Evolutionary conservation across 148 eudicot genomes (phyloP).

Genomic region (Silene latifolia): DNA sequence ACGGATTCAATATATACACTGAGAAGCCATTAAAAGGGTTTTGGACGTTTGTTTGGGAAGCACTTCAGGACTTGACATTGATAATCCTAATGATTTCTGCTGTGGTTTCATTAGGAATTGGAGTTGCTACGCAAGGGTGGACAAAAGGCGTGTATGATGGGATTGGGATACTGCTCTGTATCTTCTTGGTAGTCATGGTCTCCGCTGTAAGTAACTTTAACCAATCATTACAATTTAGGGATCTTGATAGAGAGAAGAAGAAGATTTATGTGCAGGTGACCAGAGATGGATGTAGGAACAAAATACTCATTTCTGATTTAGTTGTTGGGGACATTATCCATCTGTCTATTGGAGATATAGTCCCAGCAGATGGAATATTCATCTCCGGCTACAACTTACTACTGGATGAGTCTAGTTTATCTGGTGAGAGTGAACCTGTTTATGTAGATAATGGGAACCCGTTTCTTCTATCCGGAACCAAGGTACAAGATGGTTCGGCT

Average conservation of each 20-base stretch:
- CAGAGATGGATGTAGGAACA: slow-evolving; percentile 74
- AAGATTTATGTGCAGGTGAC: slow-evolving; percentile 75
- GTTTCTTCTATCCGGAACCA: too few species aligned
- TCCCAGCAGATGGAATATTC: slow-evolving; percentile 90
- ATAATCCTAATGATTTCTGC: slow-evolving; percentile 88
- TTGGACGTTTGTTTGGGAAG: slow-evolving; percentile 91
- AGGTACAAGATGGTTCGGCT: too few species aligned
- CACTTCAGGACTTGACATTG: slow-evolving; percentile 80
- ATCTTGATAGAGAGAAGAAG: slow-evolving; percentile 84
- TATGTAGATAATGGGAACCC: too few species aligned
- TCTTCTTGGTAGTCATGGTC: slow-evolving; percentile 71
- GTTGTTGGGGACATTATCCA: slow-evolving; percentile 88
- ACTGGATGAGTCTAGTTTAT: too few species aligned
- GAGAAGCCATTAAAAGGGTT: slow-evolving; percentile 84
- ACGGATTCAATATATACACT: slow-evolving; percentile 60
- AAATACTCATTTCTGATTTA: slow-evolving; percentile 64
- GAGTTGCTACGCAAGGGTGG: slow-evolving; percentile 76
- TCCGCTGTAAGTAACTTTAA: slow-evolving; percentile 81
- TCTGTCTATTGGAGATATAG: slow-evolving; percentile 73
- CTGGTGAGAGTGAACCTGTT: too few species aligned
- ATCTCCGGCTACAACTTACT: slow-evolving; percentile 77
- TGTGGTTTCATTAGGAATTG: slow-evolving; percentile 77
- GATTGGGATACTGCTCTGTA: slow-evolving; percentile 66
- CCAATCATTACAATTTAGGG: slow-evolving; percentile 82
- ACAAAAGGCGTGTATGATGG: slow-evolving; percentile 90